Percentiles rank a stretch among this genome's conserved stretches.
phyloP scores from a whole-genome alignment of 1,284 basidiomycete genomes.

The Phellopilus nigrolimitatus region DNA sequence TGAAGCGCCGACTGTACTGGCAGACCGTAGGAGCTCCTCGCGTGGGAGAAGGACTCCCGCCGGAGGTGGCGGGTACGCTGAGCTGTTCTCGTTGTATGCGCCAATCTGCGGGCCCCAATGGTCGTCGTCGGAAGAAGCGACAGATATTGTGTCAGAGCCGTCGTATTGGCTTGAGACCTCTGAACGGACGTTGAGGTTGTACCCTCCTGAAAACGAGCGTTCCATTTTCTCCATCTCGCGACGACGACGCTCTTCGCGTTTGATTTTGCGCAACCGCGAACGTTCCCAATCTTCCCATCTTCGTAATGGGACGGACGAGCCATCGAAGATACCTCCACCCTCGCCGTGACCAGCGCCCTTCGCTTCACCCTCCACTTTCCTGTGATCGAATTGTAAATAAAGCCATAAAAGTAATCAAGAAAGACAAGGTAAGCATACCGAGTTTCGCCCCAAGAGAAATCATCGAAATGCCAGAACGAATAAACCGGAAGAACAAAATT shows the following conservation, averaged over 20 bases:
- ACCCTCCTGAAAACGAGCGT: slow-evolving; percentile 63
- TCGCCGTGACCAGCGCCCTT: slow-evolving; percentile 76
- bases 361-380: slow-evolving; percentile 89
- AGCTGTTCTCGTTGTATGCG: slow-evolving; percentile 81
- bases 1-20: slow-evolving; percentile 62
- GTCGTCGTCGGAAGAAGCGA: slow-evolving; percentile 88
- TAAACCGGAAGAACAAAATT: slow-evolving; percentile 93
- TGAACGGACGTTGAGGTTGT: slow-evolving; percentile 51
- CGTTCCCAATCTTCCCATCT: slow-evolving; percentile 99
- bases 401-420: slow-evolving; percentile 8
- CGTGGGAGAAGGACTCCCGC: slow-evolving; percentile 54
- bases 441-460: slow-evolving; percentile 99
- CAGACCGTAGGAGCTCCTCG: slow-evolving; percentile 40
- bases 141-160: slow-evolving; percentile 69
- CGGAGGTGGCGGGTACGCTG: slow-evolving; percentile 79
- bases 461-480: slow-evolving; percentile 99
- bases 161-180: slow-evolving; percentile 63
- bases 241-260: slow-evolving; percentile 83
- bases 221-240: slow-evolving; percentile 63
- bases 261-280: slow-evolving; percentile 88
- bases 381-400: slow-evolving; percentile 31
- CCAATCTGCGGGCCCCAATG: slow-evolving; percentile 87
- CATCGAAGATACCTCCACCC: slow-evolving; percentile 53
- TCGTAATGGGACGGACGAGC: slow-evolving; percentile 75
- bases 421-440: slow-evolving; percentile 50